These are phyloP conservation scores for Brachypodium distachyon DNA, from an alignment of 202 grass and related monocot genomes.

Conservation along the genomic window DNA sequence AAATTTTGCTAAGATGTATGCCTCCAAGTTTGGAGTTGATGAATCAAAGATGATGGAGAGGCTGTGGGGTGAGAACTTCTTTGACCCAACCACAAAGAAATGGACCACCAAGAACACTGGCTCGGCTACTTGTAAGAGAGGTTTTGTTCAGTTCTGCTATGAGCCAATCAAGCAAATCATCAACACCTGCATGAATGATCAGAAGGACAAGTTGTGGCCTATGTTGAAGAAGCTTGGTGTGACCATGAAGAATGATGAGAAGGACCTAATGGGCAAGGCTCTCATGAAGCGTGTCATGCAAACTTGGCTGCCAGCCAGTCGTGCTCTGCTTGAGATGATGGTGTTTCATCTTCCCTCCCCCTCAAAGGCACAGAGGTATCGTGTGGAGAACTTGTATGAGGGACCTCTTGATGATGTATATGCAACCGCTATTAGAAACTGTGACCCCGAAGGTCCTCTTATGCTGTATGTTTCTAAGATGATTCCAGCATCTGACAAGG, in stretches of 20 bases:
- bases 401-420: conserved; percentile 58
- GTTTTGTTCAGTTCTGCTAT: conserved; percentile 43
- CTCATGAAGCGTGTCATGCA: too few relatives aligned
- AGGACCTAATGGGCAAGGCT: conserved; percentile 52
- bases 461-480: conserved; percentile 60
- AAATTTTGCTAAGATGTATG: too few relatives aligned
- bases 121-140: too few relatives aligned
- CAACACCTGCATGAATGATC: conserved; percentile 45
- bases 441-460: conserved; percentile 52
- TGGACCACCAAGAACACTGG: too few relatives aligned
- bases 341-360: too few relatives aligned
- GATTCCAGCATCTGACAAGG: conserved; percentile 63
- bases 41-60: too few relatives aligned
- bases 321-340: too few relatives aligned
- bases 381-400: conserved; percentile 62
- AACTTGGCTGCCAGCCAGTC: too few relatives aligned
- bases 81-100: too few relatives aligned
- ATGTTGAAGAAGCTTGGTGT: conserved; percentile 55
- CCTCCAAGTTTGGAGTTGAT: too few relatives aligned
- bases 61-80: too few relatives aligned
- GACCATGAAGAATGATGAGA: conserved; percentile 49
- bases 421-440: conserved; percentile 60
- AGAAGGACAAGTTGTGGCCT: conserved; percentile 58
- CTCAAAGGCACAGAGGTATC: conserved; percentile 54
- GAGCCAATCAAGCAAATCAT: conserved; percentile 70